These are phyloP conservation scores for Pluteus cervinus DNA, from an alignment of 768 basidiomycete species.

Conservation along the genomic window DNA sequence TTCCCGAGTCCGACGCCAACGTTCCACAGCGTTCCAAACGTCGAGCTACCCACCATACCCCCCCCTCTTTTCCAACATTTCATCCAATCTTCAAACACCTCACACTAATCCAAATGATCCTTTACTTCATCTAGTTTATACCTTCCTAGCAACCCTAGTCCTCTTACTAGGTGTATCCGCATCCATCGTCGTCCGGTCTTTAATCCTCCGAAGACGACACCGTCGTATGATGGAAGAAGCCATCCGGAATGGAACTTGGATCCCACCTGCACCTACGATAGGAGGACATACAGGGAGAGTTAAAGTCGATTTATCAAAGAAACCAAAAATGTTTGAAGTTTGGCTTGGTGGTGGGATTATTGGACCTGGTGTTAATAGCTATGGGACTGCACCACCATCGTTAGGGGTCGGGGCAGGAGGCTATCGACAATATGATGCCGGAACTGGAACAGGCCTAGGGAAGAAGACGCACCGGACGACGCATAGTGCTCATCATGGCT, in stretches of 20 bases:
- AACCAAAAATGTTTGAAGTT: constrained; percentile 45
- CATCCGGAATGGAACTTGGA: constrained; percentile 58
- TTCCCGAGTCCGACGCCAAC: too few relatives aligned
- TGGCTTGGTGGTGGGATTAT: constrained; percentile 11
- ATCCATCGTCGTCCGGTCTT: constrained; percentile 60
- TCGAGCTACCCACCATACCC: background rate
- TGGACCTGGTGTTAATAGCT: background rate
- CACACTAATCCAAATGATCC: constrained; percentile 1
- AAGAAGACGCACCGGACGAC: constrained; percentile 8
- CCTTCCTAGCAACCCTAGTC: constrained; percentile 59
- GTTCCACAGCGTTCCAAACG: too few relatives aligned
- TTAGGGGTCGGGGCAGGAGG: background rate
- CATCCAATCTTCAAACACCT: background rate
- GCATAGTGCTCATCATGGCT: too few relatives aligned
- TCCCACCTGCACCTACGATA: constrained; percentile 28
- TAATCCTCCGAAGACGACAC: constrained; percentile 57
- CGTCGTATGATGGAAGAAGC: constrained; percentile 55
- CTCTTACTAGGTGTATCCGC: constrained; percentile 63
- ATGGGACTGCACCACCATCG: background rate
- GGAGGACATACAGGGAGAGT: constrained; percentile 12
- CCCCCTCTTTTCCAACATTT: background rate
- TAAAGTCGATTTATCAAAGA: constrained; percentile 35
- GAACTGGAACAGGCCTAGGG: constrained; percentile 3
- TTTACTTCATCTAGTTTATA: constrained; percentile 28
- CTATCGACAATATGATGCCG: too few relatives aligned